Percentiles rank a stretch among this genome's conserved stretches.
Evolutionary conservation across 179 eudicot species (phyloP).

Genomic region (Pouteria campechiana): DNA sequence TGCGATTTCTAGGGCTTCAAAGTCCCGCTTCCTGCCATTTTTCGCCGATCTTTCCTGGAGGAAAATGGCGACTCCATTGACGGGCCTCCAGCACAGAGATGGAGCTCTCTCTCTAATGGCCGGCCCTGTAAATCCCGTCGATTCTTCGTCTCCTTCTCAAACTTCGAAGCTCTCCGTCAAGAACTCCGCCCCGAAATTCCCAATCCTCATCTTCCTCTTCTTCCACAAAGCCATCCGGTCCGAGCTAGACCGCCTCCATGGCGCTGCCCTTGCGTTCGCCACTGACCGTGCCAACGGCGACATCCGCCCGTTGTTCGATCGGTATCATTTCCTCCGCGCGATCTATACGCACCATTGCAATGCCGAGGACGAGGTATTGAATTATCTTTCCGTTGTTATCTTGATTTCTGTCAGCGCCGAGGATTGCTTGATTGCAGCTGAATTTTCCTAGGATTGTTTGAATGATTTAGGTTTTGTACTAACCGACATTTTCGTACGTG

Average conservation of each 20-base stretch:
- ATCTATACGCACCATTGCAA: slow-evolving; percentile 91
- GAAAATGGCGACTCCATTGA: slow-evolving; percentile 85
- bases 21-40: too few relatives aligned
- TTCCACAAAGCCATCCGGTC: slow-evolving; percentile 81
- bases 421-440: too few relatives aligned
- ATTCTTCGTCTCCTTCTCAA: slow-evolving; percentile 17
- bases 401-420: too few relatives aligned
- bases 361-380: slow-evolving; percentile 96
- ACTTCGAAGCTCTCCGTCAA: slow-evolving; percentile 19
- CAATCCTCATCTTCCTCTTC: slow-evolving; percentile 73
- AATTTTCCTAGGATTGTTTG: too few relatives aligned
- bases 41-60: too few relatives aligned
- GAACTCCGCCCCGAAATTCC: slow-evolving; percentile 45
- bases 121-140: slow-evolving; percentile 32
- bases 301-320: slow-evolving; percentile 49
- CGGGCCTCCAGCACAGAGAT: slow-evolving; percentile 47
- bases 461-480: too few relatives aligned
- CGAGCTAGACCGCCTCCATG: slow-evolving; percentile 79
- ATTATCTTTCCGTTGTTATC: too few relatives aligned
- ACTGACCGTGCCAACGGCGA: slow-evolving; percentile 41
- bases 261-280: slow-evolving; percentile 62
- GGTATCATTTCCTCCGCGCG: slow-evolving; percentile 56
- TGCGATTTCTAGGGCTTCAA: too few relatives aligned
- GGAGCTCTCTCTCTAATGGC: slow-evolving; percentile 67
- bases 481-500: too few relatives aligned